Evolutionary conservation across 345 rosid genomes (phyloP), one percentile per base, ranked within the genome.

Genomic region (Citropsis articulata): DNA sequence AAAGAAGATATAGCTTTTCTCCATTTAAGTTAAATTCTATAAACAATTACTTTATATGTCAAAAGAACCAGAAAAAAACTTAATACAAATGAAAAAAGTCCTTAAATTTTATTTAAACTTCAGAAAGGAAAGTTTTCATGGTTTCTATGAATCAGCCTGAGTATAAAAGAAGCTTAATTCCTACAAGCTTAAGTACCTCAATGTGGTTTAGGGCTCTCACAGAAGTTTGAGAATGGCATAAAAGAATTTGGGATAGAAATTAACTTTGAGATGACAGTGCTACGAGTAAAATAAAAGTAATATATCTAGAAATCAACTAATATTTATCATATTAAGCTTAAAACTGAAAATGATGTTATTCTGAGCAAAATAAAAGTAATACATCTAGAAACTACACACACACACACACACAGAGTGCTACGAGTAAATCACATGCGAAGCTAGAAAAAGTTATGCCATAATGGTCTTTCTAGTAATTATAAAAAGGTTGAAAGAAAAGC

Each of bases 1-100:
- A 64, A 72, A 72, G 28, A 31, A 53, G 36, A 67, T 27, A 21
- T 53, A 66, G 8, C 31, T 66, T 57, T 68, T 63, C 68, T 75
- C 56, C 28, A 73, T 53, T 68, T 60, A 40, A 31, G 67, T 48
- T 36, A 66, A 9, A 36, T 67, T 24, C 45, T 76, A 64, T 3
- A 9, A 36, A 31, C 40, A 69, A 48, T 66, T 36, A 42, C 60
- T 65, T 45, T 18, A 36, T 21, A 22, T 13, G 31, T 42, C 40
- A 27, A 75, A 14, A 64, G 10, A 65, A 40, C 27, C 8, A 19
- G 50, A 42, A 42, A 42, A 40, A 55, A 40, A 36, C 16, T 16
- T 27, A 45, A 19, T 7, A 18, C 28, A 77, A 72, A 8, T 57
- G n/a, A 60, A 36, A 73, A 14, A 4, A 59, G 36, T 72, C 63